Evolutionary conservation across 352 stramenopile species (phyloP).

Genomic region (Globisporangium radiosum): DNA sequence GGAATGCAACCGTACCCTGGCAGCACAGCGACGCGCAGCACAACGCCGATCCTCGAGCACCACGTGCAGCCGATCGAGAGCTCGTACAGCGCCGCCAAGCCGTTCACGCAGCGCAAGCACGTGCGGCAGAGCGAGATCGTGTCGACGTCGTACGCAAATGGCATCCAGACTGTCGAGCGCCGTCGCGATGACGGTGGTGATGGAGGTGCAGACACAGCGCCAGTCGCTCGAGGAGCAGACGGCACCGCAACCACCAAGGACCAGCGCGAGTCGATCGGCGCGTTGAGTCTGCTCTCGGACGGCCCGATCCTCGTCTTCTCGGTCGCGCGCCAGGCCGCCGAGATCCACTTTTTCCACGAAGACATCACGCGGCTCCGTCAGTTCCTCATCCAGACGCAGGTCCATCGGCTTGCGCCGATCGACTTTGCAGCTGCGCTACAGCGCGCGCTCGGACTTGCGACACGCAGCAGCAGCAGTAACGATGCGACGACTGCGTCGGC

Average conservation of each 20-base stretch:
- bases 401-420: slow-evolving; percentile 40
- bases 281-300: slow-evolving; percentile 51
- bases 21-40: slow-evolving; percentile 19
- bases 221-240: slow-evolving; percentile 3
- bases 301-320: slow-evolving; percentile 81
- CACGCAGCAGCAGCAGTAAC: not conserved
- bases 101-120: slow-evolving; percentile 54
- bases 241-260: slow-evolving; percentile 4
- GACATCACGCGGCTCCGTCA: slow-evolving; percentile 57
- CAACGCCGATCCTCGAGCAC: slow-evolving; percentile 30
- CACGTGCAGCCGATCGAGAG: slow-evolving; percentile 57
- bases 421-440: slow-evolving; percentile 31
- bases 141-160: slow-evolving; percentile 49
- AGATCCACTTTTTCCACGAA: slow-evolving; percentile 81
- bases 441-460: slow-evolving; percentile 16
- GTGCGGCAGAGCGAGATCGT: slow-evolving; percentile 83
- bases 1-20: slow-evolving; percentile 15
- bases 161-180: slow-evolving; percentile 16
- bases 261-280: slow-evolving; percentile 34
- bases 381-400: slow-evolving; percentile 60
- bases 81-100: slow-evolving; percentile 31
- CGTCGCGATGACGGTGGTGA: not conserved
- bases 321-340: slow-evolving; percentile 51
- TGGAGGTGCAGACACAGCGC: not conserved
- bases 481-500: not conserved